Percentiles rank a stretch among this genome's conserved stretches.
Evolutionary conservation across 1,284 basidiomycete species (phyloP).

Genomic region (Trichosporon sp.): DNA sequence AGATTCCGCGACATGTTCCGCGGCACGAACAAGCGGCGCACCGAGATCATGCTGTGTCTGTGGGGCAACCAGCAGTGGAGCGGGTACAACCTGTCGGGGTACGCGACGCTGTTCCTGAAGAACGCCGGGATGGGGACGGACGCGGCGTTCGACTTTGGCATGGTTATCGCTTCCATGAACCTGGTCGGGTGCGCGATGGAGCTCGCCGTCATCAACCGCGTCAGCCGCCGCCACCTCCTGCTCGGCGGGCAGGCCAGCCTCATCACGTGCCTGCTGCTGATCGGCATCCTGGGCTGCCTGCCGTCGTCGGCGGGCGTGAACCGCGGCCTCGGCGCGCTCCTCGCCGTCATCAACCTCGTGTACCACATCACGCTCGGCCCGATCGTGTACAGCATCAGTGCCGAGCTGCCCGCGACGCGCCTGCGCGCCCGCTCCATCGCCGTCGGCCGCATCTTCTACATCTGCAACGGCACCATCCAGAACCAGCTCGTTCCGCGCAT

Average conservation of each 20-base stretch:
- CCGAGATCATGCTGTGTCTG: conserved; percentile 43
- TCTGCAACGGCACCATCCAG: conserved; percentile 42
- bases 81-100: conserved; percentile 7
- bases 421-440: conserved; percentile 51
- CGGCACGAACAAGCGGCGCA: conserved; percentile 48
- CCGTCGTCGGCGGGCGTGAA: neutral
- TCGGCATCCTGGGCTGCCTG: conserved; percentile 6
- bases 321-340: conserved; percentile 8
- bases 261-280: neutral
- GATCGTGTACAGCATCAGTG: conserved; percentile 16
- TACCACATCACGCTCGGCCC: conserved; percentile 33
- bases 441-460: conserved; percentile 50
- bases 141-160: conserved; percentile 17
- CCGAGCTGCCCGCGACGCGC: conserved; percentile 15
- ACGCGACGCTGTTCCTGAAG: conserved; percentile 20
- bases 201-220: conserved; percentile 32
- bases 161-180: conserved; percentile 34
- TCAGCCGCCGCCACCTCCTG: conserved; percentile 50
- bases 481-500: conserved; percentile 45
- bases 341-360: conserved; percentile 30
- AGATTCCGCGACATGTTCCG: conserved; percentile 51
- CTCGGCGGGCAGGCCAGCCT: neutral
- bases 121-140: conserved; percentile 40
- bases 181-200: conserved; percentile 34
- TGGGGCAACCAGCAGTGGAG: conserved; percentile 27